A percentile compares a stretch with the other conserved stretches of the same genome.
These are phyloP conservation scores for Picochlorum costavermella DNA, from an alignment of 139 green algal species.

Conservation along the genomic window DNA sequence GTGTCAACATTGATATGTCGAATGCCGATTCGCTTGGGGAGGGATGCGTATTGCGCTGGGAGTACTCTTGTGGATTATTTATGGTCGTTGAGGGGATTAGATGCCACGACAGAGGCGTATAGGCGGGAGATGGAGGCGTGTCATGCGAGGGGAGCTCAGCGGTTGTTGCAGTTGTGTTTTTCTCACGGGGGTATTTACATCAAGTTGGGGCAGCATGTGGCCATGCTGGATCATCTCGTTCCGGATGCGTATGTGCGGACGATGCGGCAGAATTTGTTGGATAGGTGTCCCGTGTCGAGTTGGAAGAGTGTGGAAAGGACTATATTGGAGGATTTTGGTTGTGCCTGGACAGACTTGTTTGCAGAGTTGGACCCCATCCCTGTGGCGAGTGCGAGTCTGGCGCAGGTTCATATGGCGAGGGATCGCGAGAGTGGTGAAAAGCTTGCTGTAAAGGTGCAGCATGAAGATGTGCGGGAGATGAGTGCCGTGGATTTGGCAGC, in stretches of 20 bases:
- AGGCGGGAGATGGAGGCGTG: slow-evolving; percentile 28
- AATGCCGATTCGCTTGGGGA: slow-evolving; percentile 17
- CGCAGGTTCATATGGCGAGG: slow-evolving; percentile 79
- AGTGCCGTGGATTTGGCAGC: slow-evolving; percentile 69
- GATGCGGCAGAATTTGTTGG: slow-evolving; percentile 72
- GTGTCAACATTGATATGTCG: too few relatives aligned
- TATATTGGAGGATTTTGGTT: slow-evolving; percentile 69
- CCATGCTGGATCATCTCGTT: slow-evolving; percentile 79
- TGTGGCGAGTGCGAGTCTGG: slow-evolving; percentile 81
- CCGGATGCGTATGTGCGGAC: slow-evolving; percentile 77
- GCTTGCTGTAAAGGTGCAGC: slow-evolving; percentile 84
- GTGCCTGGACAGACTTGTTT: slow-evolving; percentile 66
- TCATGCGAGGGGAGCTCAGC: slow-evolving; percentile 47
- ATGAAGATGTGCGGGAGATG: slow-evolving; percentile 67
- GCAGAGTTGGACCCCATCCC: slow-evolving; percentile 64
- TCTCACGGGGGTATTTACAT: slow-evolving; percentile 79
- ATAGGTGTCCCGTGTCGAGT: slow-evolving; percentile 65
- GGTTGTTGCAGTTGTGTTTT: slow-evolving; percentile 66
- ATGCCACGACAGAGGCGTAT: slow-evolving; percentile 13
- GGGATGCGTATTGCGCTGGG: slow-evolving; percentile 20
- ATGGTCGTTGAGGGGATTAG: slow-evolving; percentile 27
- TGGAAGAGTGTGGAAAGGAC: slow-evolving; percentile 46
- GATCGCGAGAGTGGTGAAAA: slow-evolving; percentile 47
- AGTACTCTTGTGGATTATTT: slow-evolving; percentile 46
- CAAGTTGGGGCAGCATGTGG: slow-evolving; percentile 58